Percentiles rank a stretch among this genome's conserved stretches.
phyloP scores from a whole-genome alignment of 768 basidiomycete genomes.

The Imleria badia region DNA sequence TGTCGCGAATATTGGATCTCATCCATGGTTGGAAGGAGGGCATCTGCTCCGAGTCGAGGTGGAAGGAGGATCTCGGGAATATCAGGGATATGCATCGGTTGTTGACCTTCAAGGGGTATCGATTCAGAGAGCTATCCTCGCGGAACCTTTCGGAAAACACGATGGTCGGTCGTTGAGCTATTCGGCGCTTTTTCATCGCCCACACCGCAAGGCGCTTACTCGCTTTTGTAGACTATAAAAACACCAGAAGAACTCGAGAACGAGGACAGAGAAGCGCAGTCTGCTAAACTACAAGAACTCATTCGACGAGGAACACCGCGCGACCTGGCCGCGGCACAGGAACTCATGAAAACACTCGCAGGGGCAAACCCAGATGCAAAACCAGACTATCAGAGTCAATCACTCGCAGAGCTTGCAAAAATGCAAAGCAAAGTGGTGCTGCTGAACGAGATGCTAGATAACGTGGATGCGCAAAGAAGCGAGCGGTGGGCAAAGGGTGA shows the following conservation, averaged over 20 bases:
- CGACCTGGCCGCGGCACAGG: constrained; percentile 93
- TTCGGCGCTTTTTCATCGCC: neutral
- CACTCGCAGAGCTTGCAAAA: constrained; percentile 87
- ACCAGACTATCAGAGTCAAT: constrained; percentile 90
- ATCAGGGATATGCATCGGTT: constrained; percentile 97
- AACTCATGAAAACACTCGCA: constrained; percentile 93
- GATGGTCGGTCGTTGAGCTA: constrained; percentile 18
- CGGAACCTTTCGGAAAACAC: constrained; percentile 16
- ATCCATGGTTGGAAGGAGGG: constrained; percentile 95
- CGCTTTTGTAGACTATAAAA: constrained; percentile 71
- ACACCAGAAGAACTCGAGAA: constrained; percentile 94
- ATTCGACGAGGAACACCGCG: constrained; percentile 94
- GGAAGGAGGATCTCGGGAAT: constrained; percentile 95
- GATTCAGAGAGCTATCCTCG: constrained; percentile 57
- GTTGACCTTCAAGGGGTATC: constrained; percentile 89
- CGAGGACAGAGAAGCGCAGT: constrained; percentile 93
- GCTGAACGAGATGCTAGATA: constrained; percentile 97
- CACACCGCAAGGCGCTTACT: neutral
- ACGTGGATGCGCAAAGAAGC: constrained; percentile 67
- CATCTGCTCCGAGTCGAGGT: constrained; percentile 83
- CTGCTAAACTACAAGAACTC: constrained; percentile 97
- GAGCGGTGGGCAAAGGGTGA: constrained; percentile 88
- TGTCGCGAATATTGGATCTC: constrained; percentile 90
- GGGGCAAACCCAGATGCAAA: constrained; percentile 95
- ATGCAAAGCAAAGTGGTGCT: constrained; percentile 93